These are phyloP conservation scores for Russula earlei DNA, from an alignment of 768 basidiomycete species.

Conservation along the genomic window DNA sequence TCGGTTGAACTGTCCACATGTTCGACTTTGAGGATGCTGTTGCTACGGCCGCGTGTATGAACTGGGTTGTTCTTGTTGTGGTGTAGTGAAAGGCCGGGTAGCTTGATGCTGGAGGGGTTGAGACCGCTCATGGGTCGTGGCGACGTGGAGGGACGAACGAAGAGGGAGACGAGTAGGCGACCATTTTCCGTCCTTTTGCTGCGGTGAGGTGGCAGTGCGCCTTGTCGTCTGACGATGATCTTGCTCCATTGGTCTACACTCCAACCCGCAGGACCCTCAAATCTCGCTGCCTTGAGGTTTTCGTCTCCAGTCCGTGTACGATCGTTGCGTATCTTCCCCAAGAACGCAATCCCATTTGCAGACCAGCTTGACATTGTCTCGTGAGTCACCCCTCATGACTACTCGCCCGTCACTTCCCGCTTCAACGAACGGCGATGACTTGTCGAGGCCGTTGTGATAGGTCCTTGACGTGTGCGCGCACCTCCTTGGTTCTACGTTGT, in stretches of 20 bases:
- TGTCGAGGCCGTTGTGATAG: not conserved
- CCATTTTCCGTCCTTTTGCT: too few relatives aligned
- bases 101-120: slow-evolving; percentile 11
- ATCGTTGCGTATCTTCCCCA: slow-evolving; percentile 62
- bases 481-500: not conserved
- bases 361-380: slow-evolving; percentile 52
- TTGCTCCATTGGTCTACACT: slow-evolving; percentile 60
- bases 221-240: not conserved
- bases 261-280: slow-evolving; percentile 44
- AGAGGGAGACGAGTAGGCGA: too few relatives aligned
- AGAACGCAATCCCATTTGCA: slow-evolving; percentile 50
- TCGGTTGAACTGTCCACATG: slow-evolving; percentile 66
- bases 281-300: slow-evolving; percentile 66
- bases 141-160: too few relatives aligned
- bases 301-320: slow-evolving; percentile 56
- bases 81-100: slow-evolving; percentile 10
- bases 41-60: slow-evolving; percentile 43
- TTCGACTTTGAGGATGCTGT: slow-evolving; percentile 79
- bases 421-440: too few relatives aligned
- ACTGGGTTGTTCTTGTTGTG: not conserved
- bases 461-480: not conserved
- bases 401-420: slow-evolving; percentile 1
- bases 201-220: too few relatives aligned
- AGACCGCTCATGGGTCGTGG: slow-evolving; percentile 1
- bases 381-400: slow-evolving; percentile 30